Evolutionary conservation across 2,329 filamentous ascomycete genomes (phyloP).

Genomic region (Cryphonectria radicalis): DNA sequence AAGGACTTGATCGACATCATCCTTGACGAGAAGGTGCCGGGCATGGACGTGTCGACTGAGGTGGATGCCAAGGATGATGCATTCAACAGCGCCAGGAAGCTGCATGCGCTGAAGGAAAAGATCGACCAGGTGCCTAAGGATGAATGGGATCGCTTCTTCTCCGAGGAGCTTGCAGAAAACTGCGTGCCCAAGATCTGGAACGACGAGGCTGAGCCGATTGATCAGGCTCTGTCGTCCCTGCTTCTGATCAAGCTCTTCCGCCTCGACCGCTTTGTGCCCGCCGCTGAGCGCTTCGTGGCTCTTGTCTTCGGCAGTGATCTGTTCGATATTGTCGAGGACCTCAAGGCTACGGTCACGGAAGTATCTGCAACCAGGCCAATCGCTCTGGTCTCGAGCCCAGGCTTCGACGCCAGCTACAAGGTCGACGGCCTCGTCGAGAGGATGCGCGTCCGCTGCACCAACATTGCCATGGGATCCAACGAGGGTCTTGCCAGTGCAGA

Average conservation of each 20-base stretch:
- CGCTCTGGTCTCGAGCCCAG: conserved; percentile 89
- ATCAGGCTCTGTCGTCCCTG: conserved; percentile 81
- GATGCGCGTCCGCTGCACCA: conserved; percentile 81
- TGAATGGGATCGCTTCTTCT: conserved; percentile 82
- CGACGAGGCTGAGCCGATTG: conserved; percentile 64
- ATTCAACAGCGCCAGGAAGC: conserved; percentile 68
- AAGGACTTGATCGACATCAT: conserved; percentile 85
- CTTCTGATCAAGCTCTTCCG: conserved; percentile 93
- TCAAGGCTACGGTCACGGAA: conserved; percentile 82
- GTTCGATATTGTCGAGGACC: conserved; percentile 82
- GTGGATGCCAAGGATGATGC: conserved; percentile 67
- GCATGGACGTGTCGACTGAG: conserved; percentile 77
- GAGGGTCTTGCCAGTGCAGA: conserved; percentile 91
- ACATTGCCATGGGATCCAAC: conserved; percentile 98
- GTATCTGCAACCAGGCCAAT: conserved; percentile 85
- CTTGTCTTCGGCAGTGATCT: conserved; percentile 83
- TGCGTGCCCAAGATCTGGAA: conserved; percentile 79
- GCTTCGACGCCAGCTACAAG: conserved; percentile 99
- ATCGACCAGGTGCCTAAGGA: conserved; percentile 64
- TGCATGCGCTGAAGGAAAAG: conserved; percentile 74
- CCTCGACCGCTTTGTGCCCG: conserved; percentile 91
- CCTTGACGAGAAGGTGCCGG: conserved; percentile 76
- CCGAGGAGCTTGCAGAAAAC: conserved; percentile 84
- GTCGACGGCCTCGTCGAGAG: conserved; percentile 93
- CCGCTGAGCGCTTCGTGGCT: conserved; percentile 86